Conservation (phyloP, 352 stramenopile genomes). For the Pythium aquatile region DNA sequence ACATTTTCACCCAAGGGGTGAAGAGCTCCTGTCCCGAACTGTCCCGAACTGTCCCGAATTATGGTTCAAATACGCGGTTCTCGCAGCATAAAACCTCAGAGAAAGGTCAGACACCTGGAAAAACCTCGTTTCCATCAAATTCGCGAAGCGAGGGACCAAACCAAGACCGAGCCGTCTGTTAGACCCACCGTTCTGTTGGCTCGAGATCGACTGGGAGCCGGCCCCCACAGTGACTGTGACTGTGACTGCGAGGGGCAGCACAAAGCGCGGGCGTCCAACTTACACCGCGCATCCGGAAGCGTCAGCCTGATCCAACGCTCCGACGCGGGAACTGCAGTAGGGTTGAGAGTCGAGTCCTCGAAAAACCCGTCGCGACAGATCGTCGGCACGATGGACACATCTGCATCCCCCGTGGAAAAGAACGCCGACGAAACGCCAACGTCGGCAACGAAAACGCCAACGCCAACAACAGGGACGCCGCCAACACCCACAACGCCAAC, state of each 20-base stretch:
- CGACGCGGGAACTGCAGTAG: not conserved
- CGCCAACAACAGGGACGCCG: not conserved
- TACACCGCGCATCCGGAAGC: constrained; percentile 24
- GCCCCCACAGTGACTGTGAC: constrained; percentile 11
- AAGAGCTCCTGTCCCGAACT: constrained; percentile 1
- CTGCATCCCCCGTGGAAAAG: constrained; percentile 4
- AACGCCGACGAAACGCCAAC: constrained; percentile 5
- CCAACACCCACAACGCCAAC: constrained; percentile 1
- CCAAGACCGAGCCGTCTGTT: constrained; percentile 18
- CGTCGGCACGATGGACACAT: constrained; percentile 13
- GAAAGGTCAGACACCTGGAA: constrained; percentile 6
- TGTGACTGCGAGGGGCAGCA: constrained; percentile 15
- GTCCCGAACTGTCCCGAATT: constrained; percentile 25
- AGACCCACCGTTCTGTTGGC: constrained; percentile 25
- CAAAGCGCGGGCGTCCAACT: constrained; percentile 29
- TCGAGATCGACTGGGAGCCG: constrained; percentile 13
- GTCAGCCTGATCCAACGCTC: constrained; percentile 17
- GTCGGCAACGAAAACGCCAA: not conserved
- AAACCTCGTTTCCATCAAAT: constrained; percentile 23
- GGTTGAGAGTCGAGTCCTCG: no score
- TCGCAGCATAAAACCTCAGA: constrained; percentile 19
- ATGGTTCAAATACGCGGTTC: constrained; percentile 18
- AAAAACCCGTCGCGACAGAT: not conserved
- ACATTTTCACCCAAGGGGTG: constrained; percentile 11
- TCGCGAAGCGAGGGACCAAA: constrained; percentile 21